Evolutionary conservation across 2,329 filamentous ascomycete genomes (phyloP).

Genomic region (Sarocladium strictum): DNA sequence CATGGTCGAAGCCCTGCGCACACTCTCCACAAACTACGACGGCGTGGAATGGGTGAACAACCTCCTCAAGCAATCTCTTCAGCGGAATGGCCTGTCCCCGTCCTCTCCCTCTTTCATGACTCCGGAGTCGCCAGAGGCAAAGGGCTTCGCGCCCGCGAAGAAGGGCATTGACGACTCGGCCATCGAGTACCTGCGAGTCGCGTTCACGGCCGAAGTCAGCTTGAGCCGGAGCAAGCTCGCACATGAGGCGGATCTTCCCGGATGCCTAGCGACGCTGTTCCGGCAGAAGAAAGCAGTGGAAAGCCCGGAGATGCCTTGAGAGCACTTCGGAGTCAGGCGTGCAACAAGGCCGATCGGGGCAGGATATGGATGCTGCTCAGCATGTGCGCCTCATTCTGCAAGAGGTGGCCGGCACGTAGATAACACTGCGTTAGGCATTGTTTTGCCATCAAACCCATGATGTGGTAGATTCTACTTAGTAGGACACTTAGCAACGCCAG

Average conservation of each 20-base stretch:
- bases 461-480: too few relatives aligned
- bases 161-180: not conserved
- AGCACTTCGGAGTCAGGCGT: not conserved
- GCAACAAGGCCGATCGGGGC: not conserved
- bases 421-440: too few relatives aligned
- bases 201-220: slow-evolving; percentile 1
- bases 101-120: not conserved
- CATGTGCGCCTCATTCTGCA: too few relatives aligned
- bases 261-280: not conserved
- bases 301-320: not conserved
- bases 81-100: not conserved
- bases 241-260: not conserved
- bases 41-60: slow-evolving; percentile 2
- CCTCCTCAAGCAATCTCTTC: not conserved
- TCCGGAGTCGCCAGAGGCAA: not conserved
- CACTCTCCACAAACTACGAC: not conserved
- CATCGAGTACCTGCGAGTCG: not conserved
- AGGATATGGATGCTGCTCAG: too few relatives aligned
- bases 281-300: not conserved
- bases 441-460: too few relatives aligned
- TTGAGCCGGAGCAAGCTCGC: slow-evolving; percentile 4
- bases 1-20: slow-evolving; percentile 1
- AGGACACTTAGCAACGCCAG: too few relatives aligned
- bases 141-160: not conserved
- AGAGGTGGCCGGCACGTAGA: too few relatives aligned